Evolutionary conservation across 345 rosid genomes (phyloP), one percentile per base, ranked within the genome.

Genomic region (Arabidopsis suecica): DNA sequence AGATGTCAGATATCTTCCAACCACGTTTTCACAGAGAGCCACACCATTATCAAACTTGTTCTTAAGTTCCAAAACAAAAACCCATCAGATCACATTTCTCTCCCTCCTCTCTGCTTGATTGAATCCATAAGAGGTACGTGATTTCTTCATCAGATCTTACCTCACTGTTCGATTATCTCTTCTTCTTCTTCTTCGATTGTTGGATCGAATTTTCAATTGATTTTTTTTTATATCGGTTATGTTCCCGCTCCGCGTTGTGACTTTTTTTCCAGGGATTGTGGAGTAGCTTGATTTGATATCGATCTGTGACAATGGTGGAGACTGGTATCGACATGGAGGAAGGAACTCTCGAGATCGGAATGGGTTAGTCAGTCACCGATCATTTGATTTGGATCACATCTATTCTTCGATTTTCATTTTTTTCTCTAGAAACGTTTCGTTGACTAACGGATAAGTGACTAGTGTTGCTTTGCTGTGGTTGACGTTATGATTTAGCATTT

Each of bases 261-360:
- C 36, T 45, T 54, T 67, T 41, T 13, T 2, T 9, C 28, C 73
- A 66, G 72, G 48, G 47, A 69, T 61, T 61, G 63, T 51, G 65
- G 66, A 34, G 25, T 37, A 54, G 53, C 36, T 57, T 71, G 72
- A 69, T 77, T 71, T 64, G 75, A 53, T 47, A 33, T 33, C 55
- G 73, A 72, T 78, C 81, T 66, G 65, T 73, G 77, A 76, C 45
- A 81, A 90, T 92, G 94, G 89, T 79, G 38, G 76, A 68, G 53
- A 80, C 25, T 48, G 41, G 23, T 48, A 40, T 37, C 56, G 86
- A 82, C 57, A 75, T 83, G 89, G 98, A 89, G 72, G 89, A 81
- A 68, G 98, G 86, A 71, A 80, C 91, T 36, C 88, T 90, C 13
- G 93, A 90, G 89, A 84, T 93, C 77, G 98, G 97, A 78, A 90